A percentile compares a stretch with the other conserved stretches of the same genome.
Conservation (phyloP, 768 basidiomycete species). For the Lanmaoa rubissima region DNA sequence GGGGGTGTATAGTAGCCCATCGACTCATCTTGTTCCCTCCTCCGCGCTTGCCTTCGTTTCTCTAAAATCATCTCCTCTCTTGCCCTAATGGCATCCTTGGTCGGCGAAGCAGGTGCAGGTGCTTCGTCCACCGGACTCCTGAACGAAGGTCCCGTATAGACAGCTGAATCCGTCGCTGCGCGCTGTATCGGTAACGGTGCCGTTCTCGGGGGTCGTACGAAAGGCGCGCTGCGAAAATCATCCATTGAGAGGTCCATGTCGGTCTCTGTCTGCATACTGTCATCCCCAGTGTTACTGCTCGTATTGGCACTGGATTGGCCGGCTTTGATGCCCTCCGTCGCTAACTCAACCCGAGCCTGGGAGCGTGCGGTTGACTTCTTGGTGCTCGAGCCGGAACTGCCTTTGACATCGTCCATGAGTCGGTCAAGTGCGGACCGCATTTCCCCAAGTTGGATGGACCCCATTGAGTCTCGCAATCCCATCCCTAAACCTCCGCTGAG, state of each 20-base stretch:
- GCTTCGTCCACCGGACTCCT: constrained; percentile 32
- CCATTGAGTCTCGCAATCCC: constrained; percentile 39
- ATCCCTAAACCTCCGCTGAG: constrained; percentile 23
- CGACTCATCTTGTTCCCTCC: constrained; percentile 48
- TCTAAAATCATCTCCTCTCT: constrained; percentile 71
- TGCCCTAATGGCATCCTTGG: constrained; percentile 63
- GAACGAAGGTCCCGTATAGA: constrained; percentile 30
- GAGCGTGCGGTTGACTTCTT: constrained; percentile 11
- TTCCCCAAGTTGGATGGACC: constrained; percentile 58
- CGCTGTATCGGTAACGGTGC: constrained; percentile 41
- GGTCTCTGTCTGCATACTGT: constrained; percentile 32
- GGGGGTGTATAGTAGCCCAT: constrained; percentile 36
- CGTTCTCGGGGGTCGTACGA: constrained; percentile 3
- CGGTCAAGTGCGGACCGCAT: constrained; percentile 73
- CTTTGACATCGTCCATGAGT: constrained; percentile 65
- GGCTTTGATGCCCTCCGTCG: constrained; percentile 34
- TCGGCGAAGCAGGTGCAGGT: constrained; percentile 44
- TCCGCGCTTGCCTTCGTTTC: constrained; percentile 62
- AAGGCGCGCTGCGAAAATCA: constrained; percentile 22
- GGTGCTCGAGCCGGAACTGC: constrained; percentile 26
- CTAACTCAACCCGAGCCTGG: constrained; percentile 26
- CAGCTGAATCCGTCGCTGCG: constrained; percentile 51
- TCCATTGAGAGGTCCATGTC: constrained; percentile 32
- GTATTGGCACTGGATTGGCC: constrained; percentile 34
- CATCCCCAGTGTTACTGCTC: constrained; percentile 32